Evolutionary conservation across 2,329 filamentous ascomycete species (phyloP), one percentile per base, ranked within the genome.

Genomic region (Cercospora sojina): DNA sequence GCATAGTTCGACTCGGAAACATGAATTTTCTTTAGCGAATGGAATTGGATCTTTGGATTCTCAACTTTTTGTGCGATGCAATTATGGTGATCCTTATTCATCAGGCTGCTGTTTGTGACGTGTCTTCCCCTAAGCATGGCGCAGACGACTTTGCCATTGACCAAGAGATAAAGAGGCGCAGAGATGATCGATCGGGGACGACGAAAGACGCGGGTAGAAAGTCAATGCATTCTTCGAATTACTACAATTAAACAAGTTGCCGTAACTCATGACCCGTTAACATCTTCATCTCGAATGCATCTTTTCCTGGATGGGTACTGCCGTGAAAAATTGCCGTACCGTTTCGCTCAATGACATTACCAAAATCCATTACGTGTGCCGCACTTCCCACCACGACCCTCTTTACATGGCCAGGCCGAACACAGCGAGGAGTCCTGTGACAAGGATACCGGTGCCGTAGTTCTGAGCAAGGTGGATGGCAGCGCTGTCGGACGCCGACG

Each of bases 391-490:
- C 10, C 20, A 27, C n/a, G 18, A 38, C 23, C 18, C 47, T 55
- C 47, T 73, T 73, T 85, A 90, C 76, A 89, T 77, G 68, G 86
- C 79, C 68, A 88, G 76, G 69, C 85, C 86, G 73, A 88, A 85
- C 63, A 85, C 77, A 59, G 84, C 82, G 65, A 86, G 78, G 69
- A 88, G 77, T 73, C 83, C 83, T 67, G 83, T 83, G 58, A 82
- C 83, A 64, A 77, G 57, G 65, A 75, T 67, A 62, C 82, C 81
- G 62, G 84, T 84, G 59, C 85, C 83, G 74, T 84, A 84, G 69
- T 83, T 80, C 73, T 81, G 80, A 59, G 77, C 79, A 70, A 81
- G 72, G 70, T 76, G 77, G 69, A 84, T 67, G 67, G 81, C 84
- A 68, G 79, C 77, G 47, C 72, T 74, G 18, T 76, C 74, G 23